Base-by-base conservation (phyloP, 495 filamentous ascomycete genomes). In the Penicillium waksmanii region DNA sequence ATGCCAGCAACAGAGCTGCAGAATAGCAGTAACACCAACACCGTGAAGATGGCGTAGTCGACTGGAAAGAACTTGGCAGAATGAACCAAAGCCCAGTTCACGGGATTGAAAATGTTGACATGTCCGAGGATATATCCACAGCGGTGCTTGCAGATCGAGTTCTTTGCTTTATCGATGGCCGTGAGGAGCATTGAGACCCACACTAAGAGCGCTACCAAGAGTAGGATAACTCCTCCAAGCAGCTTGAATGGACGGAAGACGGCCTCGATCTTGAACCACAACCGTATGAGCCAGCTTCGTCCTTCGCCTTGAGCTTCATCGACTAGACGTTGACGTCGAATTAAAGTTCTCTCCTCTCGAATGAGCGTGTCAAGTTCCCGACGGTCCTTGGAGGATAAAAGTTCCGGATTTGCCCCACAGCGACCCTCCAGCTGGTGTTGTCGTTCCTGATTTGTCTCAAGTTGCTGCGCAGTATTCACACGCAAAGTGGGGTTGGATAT, bases 101-200 rank as follows among this genome's bases (percentile, higher is more conserved):
- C 77, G 2, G 95, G 96, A 71, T 98, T 94, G 80, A 97, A 96
- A 56, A 97, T 85, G 68, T 94, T 91, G 71, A 94, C 88, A 61
- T 92, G 86, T 31, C 87, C 89, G n/a, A 98, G 85, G 53, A 98
- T 89, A 74, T 97, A 98, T 36, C 95, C 95, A 73, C 95, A 98
- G 65, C 85, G 85, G 54, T 85, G 80, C 70, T 93, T 92, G 85
- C 95, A 98, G 61, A 95, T 72, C 0, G 92, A 97, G 74, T 98
- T 97, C 65, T 88, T 92, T 17, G 92, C 90, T 75, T 98, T 98
- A 81, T 98, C 95, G 70, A 97, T 93, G 59, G 87, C 87, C 0
- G 94, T 98, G 66, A 98, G 86, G 55, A 98, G 83, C 96, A 98
- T 98, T 31, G 89, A 94, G 9, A 87, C 81, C 86, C 92, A 97